Evolutionary conservation across 345 rosid species (phyloP), one percentile per base, ranked within the genome.

Genomic region (Toxicodendron radicans): DNA sequence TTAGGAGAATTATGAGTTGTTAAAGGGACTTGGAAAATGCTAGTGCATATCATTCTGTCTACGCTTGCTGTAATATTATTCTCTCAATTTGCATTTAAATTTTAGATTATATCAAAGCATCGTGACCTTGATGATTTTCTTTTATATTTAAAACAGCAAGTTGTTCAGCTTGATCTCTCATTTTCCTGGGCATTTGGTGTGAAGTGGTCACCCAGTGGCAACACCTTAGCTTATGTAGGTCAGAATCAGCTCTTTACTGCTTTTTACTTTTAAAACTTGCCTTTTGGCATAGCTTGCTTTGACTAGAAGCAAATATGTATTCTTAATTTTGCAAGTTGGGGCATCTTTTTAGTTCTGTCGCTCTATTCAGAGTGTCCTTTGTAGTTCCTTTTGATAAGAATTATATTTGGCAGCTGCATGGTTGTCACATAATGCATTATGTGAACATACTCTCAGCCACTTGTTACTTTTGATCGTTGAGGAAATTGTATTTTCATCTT

Each of bases 101-200:
- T 64, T 62, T 56, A 18, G 14, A 7, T 63, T 58, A 33, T 53
- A 35, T 20, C n/a, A 51, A 58, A 64, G 63, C 45, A 52, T 11
- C 21, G 56, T 64, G 41, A 24, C 54, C 65, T 69, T 56, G 68
- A 58, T 30, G 30, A 12, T 58, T 51, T 27, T 20, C n/a, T 18
- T 73, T 80, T 76, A 68, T 82, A 70, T 75, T 64, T 27, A 61
- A 38, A 78, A 81, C 95, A 95, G 99, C 98, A 87, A 95, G 90
- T 95, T 76, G 70, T 95, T 75, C 99, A 95, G 90, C 99, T 95
- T 79, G 99, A 95, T 85, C 98, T 95, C 79, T 91, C 98, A 73
- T 85, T 78, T 88, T 93, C 99, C 58, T 95, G 99, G 99, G 93
- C 99, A 79, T 95, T 95, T 87, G 98, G 98, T 79, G 99, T 91